phyloP scores from a whole-genome alignment of 202 grass and related monocot species.

The Cymbopogon flexuosus region DNA sequence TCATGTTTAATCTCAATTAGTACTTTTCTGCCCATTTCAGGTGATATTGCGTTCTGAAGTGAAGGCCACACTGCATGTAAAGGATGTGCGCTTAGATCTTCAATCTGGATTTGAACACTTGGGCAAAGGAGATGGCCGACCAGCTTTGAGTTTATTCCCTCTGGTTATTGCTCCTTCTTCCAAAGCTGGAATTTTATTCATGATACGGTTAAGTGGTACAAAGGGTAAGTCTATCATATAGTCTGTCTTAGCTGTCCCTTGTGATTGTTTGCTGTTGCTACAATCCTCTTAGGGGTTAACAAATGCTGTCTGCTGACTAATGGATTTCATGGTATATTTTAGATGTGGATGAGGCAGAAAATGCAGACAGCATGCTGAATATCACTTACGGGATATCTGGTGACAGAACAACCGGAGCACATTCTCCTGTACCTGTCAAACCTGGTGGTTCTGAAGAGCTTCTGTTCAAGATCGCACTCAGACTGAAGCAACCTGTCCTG shows the following conservation, averaged over 20 bases:
- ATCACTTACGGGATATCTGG: constrained; percentile 80
- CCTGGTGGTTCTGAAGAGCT: constrained; percentile 49
- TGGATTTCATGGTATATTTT: constrained; percentile 29
- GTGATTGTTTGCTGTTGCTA: neutral
- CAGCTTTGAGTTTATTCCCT: constrained; percentile 71
- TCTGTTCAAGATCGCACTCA: constrained; percentile 64
- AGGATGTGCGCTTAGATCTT: constrained; percentile 82
- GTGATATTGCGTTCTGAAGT: constrained; percentile 85
- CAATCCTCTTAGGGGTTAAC: neutral
- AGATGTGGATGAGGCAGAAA: constrained; percentile 49
- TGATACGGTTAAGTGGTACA: constrained; percentile 54
- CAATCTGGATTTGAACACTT: constrained; percentile 93
- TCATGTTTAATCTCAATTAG: constrained; percentile 12
- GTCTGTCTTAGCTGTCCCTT: constrained; percentile 1
- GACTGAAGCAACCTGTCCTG: constrained; percentile 78
- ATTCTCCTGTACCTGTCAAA: constrained; percentile 59
- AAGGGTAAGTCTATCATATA: constrained; percentile 42
- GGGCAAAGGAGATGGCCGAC: constrained; percentile 61
- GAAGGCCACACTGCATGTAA: constrained; percentile 71
- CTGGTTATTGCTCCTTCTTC: constrained; percentile 82
- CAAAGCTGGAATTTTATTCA: constrained; percentile 83
- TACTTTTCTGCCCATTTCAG: constrained; percentile 38
- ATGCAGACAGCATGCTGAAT: constrained; percentile 68
- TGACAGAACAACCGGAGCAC: constrained; percentile 74
- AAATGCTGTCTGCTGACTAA: neutral